Evolutionary conservation across 225 moss, liverwort and hornwort species (phyloP).

Genomic region (Marchantia paleacea): DNA sequence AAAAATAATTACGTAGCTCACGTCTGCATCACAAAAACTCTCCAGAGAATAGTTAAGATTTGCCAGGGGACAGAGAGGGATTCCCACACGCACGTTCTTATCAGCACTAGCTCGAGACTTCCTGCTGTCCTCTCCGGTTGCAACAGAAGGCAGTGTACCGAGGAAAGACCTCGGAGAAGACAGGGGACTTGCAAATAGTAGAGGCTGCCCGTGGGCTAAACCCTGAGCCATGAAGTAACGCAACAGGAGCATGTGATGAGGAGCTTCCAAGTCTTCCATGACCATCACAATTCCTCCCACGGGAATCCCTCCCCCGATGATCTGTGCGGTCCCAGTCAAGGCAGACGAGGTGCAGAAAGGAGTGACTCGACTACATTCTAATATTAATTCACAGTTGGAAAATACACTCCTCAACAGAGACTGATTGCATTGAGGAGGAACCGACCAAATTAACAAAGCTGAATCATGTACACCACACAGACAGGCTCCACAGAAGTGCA

Average conservation of each 20-base stretch:
- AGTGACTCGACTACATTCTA: not conserved
- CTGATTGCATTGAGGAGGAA: not conserved
- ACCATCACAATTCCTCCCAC: slow-evolving; percentile 88
- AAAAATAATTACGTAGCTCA: not conserved
- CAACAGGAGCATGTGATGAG: slow-evolving; percentile 86
- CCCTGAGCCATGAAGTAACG: slow-evolving; percentile 96
- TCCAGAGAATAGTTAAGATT: not conserved
- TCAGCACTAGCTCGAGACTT: slow-evolving; percentile 20
- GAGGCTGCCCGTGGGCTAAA: slow-evolving; percentile 76
- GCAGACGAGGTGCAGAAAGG: slow-evolving; percentile 2
- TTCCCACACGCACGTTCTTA: slow-evolving; percentile 24
- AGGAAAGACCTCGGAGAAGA: slow-evolving; percentile 72
- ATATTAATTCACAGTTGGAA: not conserved
- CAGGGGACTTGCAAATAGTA: slow-evolving; percentile 79
- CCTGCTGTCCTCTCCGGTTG: slow-evolving; percentile 53
- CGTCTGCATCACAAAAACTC: not conserved
- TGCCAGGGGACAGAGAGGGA: not conserved
- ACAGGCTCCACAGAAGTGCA: not conserved
- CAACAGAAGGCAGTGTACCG: slow-evolving; percentile 74
- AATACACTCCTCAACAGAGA: not conserved
- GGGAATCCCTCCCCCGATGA: slow-evolving; percentile 85
- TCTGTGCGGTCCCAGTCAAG: slow-evolving; percentile 62
- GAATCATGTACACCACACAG: not conserved
- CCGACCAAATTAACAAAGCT: not conserved
- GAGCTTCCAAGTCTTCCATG: slow-evolving; percentile 91